These are phyloP conservation scores for Rhodomyrtus psidioides DNA, from an alignment of 441 rosid genomes.

Conservation along the genomic window DNA sequence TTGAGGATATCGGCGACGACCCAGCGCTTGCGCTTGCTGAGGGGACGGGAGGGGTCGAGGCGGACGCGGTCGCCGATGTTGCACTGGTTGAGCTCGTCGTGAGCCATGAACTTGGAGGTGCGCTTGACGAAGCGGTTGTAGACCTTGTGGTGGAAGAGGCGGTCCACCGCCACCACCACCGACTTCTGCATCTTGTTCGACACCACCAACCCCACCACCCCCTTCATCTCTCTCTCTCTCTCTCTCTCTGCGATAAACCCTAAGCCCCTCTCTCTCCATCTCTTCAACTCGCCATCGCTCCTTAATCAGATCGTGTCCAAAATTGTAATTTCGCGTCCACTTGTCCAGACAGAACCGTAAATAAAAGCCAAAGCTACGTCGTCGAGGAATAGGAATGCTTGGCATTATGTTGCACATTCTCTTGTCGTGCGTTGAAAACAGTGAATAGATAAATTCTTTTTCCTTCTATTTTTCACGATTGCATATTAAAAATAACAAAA, in stretches of 20 bases:
- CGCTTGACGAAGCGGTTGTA: conserved; percentile 86
- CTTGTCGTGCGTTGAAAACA: no score
- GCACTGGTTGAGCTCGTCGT: conserved; percentile 66
- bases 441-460: no score
- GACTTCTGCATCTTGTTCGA: conserved; percentile 99
- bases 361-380: no score
- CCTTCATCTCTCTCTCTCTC: conserved; percentile 22
- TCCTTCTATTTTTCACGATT: no score
- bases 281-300: no score
- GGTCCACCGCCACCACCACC: conserved; percentile 81
- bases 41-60: conserved; percentile 84
- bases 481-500: no score
- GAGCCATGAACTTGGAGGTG: conserved; percentile 98
- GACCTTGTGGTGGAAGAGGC: conserved; percentile 74
- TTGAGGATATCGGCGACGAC: conserved; percentile 78
- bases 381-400: no score
- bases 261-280: background rate
- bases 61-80: conserved; percentile 86
- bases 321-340: background rate
- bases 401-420: no score
- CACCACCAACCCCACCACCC: conserved; percentile 77
- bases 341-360: no score
- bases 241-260: conserved; percentile 2
- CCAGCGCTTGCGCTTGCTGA: conserved; percentile 87
- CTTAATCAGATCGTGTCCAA: background rate